Base-by-base conservation (phyloP, 2,329 filamentous ascomycete genomes). In the Cryphonectria parasitica region DNA sequence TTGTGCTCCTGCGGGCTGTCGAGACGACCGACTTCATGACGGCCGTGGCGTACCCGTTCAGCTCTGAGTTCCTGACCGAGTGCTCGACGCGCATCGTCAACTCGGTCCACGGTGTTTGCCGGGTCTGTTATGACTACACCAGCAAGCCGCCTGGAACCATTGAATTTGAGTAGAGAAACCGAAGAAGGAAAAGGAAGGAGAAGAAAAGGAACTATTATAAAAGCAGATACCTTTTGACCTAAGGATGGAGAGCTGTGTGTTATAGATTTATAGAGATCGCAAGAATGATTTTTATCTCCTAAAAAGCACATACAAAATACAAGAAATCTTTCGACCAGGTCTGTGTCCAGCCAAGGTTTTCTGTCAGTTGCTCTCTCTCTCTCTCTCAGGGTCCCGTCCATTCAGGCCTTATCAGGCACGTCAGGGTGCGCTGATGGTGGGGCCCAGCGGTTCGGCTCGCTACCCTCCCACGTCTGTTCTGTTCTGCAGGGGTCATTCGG, bases 21-120 rank as follows among this genome's bases (percentile, higher is more conserved):
- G 79, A 76, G 25, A 86, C 79, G 58, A 79, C 82, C 3, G 89
- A 93, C 74, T 92, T 93, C 79, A 95, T 95, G 92, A 92, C 87
- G 2, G 91, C 91, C 34, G 87, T 92, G 78, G 87, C 88, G 72
- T 94, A 87, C 80, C 84, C 88, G 67, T 93, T 93, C 76, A 66
- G 49, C 34, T 19, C 64, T 31, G 66, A 66, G 66, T 66, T 69
- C 36, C 41, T 69, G 45, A 88, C 89, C 80, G 83, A 83, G 71
- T 89, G 94, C 43, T 86, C 86, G 62, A 87, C 84, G 19, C 84
- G 90, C 71, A 95, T 95, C 76, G 88, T 92, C 71, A 95, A 94
- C 76, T 89, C 93, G 80, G 91, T 94, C 0, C 84, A 91, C 60
- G 92, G 92, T 15, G 88, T 95, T 25, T 88, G 88, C 75, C 84